A percentile compares a stretch with the other conserved stretches of the same genome.
Evolutionary conservation across 2,329 filamentous ascomycete genomes (phyloP).

Genomic region (Cladosporium sp.): DNA sequence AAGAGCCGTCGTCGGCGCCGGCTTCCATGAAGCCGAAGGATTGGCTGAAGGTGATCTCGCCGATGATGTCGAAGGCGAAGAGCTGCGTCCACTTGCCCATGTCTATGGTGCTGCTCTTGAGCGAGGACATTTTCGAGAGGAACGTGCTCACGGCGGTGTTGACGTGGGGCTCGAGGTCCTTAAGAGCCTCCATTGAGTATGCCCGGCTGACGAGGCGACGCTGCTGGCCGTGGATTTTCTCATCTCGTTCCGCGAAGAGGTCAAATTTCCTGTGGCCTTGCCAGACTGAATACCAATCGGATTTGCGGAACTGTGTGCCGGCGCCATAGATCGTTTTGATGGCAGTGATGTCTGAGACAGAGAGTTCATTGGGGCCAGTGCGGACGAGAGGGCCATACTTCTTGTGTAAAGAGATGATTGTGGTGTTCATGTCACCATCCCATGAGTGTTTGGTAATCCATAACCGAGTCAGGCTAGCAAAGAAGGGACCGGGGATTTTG

Average conservation of each 20-base stretch:
- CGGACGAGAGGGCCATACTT: conserved; percentile 27
- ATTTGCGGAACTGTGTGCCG: conserved; percentile 38
- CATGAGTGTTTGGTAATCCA: conserved; percentile 29
- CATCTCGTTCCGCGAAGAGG: conserved; percentile 35
- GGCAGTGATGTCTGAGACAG: conserved; percentile 21
- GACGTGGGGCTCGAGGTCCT: conserved; percentile 35
- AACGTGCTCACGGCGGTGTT: conserved; percentile 34
- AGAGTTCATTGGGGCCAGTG: conserved; percentile 25
- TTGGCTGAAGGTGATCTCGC: conserved; percentile 46
- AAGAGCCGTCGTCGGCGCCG: conserved; percentile 20
- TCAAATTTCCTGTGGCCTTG: conserved; percentile 35
- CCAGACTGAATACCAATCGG: conserved; percentile 36
- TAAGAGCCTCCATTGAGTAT: conserved; percentile 34
- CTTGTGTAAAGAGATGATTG: conserved; percentile 20
- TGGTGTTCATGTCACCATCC: conserved; percentile 26
- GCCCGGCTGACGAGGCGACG: conserved; percentile 30
- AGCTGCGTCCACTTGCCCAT: conserved; percentile 45
- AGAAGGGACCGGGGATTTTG: conserved; percentile 24
- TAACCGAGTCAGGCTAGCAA: conserved; percentile 21
- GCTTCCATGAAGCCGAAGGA: conserved; percentile 48
- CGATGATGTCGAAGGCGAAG: conserved; percentile 53
- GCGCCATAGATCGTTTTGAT: conserved; percentile 31
- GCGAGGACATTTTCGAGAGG: conserved; percentile 27
- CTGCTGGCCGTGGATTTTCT: conserved; percentile 31
- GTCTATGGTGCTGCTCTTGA: conserved; percentile 40